A percentile compares a stretch with the other conserved stretches of the same genome.
Evolutionary conservation across 2,329 filamentous ascomycete species (phyloP).

Genomic region (Tolypocladium endophyticum): DNA sequence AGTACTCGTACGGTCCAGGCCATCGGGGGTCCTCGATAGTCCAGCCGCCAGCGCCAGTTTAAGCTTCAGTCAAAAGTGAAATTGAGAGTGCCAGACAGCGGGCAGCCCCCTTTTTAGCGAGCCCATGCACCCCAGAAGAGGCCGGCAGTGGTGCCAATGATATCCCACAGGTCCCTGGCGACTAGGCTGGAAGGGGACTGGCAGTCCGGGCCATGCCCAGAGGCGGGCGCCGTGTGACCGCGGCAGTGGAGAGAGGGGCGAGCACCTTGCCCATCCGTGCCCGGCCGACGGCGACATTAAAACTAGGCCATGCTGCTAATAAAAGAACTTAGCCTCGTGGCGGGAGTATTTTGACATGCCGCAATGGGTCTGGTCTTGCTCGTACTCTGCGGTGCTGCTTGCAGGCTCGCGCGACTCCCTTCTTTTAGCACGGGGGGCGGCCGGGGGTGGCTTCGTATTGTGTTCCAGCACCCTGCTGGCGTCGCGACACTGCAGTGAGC

Average conservation of each 20-base stretch:
- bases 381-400: background rate
- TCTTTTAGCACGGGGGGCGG: background rate
- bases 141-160: slow-evolving; percentile 7
- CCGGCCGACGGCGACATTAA: background rate
- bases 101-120: slow-evolving; percentile 11
- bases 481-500: background rate
- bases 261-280: background rate
- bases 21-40: background rate
- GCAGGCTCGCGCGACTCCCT: background rate
- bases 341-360: background rate
- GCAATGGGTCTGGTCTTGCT: background rate
- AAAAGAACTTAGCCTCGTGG: background rate
- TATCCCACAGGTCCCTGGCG: slow-evolving; percentile 6
- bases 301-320: background rate
- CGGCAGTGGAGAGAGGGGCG: background rate
- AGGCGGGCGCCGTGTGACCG: background rate
- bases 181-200: background rate
- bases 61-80: background rate
- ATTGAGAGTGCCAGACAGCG: background rate
- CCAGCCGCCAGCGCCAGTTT: background rate
- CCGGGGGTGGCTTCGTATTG: background rate
- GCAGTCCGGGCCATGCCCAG: background rate
- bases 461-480: background rate
- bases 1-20: background rate
- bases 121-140: slow-evolving; percentile 7